phyloP scores from a whole-genome alignment of 805 yeast species.

The Candida parachauliodes region DNA sequence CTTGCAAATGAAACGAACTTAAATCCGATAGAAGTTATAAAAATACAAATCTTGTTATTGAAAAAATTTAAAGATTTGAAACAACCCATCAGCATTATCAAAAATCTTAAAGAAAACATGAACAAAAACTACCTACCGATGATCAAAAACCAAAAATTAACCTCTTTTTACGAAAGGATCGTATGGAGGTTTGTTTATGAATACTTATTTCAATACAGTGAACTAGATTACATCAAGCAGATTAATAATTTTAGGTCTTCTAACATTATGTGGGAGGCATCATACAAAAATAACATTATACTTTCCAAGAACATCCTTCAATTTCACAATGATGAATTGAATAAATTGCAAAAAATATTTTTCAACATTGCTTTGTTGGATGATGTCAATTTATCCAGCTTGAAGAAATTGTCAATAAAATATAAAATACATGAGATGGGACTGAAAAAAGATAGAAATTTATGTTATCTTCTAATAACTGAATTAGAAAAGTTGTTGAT shows the following conservation, averaged over 20 bases:
- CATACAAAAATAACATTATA: slow-evolving; percentile 11
- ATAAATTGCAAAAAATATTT: slow-evolving; percentile 23
- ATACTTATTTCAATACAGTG: slow-evolving; percentile 21
- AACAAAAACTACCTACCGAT: slow-evolving; percentile 20
- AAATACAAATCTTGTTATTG: slow-evolving; percentile 28
- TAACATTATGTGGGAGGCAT: slow-evolving; percentile 38
- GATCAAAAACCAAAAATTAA: slow-evolving; percentile 18
- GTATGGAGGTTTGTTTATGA: slow-evolving; percentile 41
- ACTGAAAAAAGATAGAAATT: slow-evolving; percentile 29
- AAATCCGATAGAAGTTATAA: slow-evolving; percentile 21
- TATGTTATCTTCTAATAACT: slow-evolving; percentile 15
- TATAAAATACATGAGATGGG: slow-evolving; percentile 22
- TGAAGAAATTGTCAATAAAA: slow-evolving; percentile 31
- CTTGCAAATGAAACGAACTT: slow-evolving; percentile 9
- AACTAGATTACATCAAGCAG: slow-evolving; percentile 19
- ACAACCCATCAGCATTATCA: slow-evolving; percentile 28
- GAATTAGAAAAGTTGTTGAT: slow-evolving; percentile 11
- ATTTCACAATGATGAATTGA: slow-evolving; percentile 15
- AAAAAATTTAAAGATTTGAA: slow-evolving; percentile 35
- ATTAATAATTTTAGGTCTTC: slow-evolving; percentile 22
- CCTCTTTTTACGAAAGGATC: slow-evolving; percentile 38
- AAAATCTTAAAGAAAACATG: slow-evolving; percentile 27
- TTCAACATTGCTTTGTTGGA: slow-evolving; percentile 18
- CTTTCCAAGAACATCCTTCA: slow-evolving; percentile 14
- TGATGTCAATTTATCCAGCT: slow-evolving; percentile 14